phyloP scores from a whole-genome alignment of 2,329 filamentous ascomycete genomes.

The Paradendryphiella salina region DNA sequence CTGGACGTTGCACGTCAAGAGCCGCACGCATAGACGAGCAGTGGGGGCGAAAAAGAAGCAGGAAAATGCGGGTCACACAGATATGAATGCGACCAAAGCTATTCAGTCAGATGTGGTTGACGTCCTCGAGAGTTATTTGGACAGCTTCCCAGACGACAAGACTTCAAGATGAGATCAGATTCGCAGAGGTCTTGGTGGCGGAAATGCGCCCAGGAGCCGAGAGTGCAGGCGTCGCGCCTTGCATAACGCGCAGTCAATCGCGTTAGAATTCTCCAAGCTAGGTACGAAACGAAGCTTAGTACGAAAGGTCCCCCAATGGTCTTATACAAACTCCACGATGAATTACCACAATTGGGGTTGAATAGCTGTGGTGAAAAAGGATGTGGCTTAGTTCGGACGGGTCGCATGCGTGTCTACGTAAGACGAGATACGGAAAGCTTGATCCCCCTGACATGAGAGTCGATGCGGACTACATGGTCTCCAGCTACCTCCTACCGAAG shows the following conservation, averaged over 20 bases:
- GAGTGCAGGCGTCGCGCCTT: neutral
- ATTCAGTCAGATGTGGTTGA: constrained; percentile 25
- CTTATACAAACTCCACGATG: neutral
- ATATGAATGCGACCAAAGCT: neutral
- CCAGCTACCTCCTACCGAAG: neutral
- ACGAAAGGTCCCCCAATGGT: neutral
- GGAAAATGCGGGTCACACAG: constrained; percentile 15
- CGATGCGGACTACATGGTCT: neutral
- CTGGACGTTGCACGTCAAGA: constrained; percentile 61
- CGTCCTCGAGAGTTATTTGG: constrained; percentile 28
- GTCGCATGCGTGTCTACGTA: neutral
- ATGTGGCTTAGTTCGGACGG: neutral
- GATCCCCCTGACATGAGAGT: neutral
- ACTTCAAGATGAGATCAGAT: neutral
- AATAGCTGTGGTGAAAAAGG: constrained; percentile 3
- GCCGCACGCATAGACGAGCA: constrained; percentile 56
- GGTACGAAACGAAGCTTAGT: neutral
- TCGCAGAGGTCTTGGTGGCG: neutral
- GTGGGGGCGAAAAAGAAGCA: constrained; percentile 36
- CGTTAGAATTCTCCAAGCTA: neutral
- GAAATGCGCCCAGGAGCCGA: neutral
- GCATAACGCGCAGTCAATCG: neutral
- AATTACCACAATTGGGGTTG: neutral
- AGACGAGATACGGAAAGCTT: neutral
- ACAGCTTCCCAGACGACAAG: constrained; percentile 12